phyloP scores from a whole-genome alignment of 208 protist genomes.

The Wallacemonas sp. region DNA sequence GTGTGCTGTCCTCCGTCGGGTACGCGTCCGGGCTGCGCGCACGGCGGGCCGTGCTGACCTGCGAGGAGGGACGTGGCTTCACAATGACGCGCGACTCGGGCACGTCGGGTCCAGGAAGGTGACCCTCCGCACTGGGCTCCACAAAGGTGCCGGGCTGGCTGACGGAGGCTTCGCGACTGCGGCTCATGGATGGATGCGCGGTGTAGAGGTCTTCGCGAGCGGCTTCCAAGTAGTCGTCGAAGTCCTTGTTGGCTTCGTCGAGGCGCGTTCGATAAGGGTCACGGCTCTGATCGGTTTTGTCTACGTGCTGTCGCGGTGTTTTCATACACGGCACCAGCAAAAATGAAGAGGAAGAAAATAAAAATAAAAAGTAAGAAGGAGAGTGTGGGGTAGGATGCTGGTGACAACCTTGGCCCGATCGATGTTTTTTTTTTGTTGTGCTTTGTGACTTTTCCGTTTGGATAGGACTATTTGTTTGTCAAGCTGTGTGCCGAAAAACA shows the following conservation, averaged over 20 bases:
- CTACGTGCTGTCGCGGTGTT: not conserved
- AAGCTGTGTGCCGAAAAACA: not conserved
- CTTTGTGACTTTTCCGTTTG: not conserved
- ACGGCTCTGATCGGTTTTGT: not conserved
- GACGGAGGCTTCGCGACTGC: not conserved
- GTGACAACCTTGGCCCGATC: not conserved
- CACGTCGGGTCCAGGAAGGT: not conserved
- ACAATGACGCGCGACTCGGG: slow-evolving; percentile 12
- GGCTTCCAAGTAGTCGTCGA: not conserved
- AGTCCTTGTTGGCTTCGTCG: not conserved
- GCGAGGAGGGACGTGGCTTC: slow-evolving; percentile 7
- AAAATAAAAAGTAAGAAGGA: slow-evolving; percentile 6
- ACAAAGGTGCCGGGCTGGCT: slow-evolving; percentile 2
- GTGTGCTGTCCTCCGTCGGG: not conserved
- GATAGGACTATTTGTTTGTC: slow-evolving; percentile 10
- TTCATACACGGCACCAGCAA: not conserved
- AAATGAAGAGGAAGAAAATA: not conserved
- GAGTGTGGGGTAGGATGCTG: slow-evolving; percentile 1
- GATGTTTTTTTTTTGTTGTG: slow-evolving; percentile 19
- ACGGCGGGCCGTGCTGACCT: not conserved
- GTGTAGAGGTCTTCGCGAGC: not conserved
- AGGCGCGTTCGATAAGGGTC: not conserved
- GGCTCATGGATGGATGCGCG: not conserved
- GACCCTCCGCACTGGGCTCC: not conserved
- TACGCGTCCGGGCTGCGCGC: not conserved